phyloP scores from a whole-genome alignment of 73 alveolate species.

The Tetrahymena elliotti region DNA sequence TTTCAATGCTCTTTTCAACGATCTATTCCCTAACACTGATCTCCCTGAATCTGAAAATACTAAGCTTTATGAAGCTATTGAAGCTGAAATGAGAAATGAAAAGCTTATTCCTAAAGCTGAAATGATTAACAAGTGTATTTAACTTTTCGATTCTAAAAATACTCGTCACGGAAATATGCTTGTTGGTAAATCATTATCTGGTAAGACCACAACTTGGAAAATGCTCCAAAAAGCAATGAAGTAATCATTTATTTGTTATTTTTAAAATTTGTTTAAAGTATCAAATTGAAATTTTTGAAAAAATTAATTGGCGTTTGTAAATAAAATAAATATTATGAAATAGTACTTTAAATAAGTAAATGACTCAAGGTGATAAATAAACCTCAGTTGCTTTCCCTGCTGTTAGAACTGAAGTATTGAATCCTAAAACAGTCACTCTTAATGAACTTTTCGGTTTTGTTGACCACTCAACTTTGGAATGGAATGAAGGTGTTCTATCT shows the following conservation, averaged over 20 bases:
- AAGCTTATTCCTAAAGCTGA: slow-evolving; percentile 44
- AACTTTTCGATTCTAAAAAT: slow-evolving; percentile 76
- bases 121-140: slow-evolving; percentile 61
- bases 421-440: slow-evolving; percentile 91
- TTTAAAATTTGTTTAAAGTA: too few relatives aligned
- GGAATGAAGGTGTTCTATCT: slow-evolving; percentile 99
- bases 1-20: slow-evolving; percentile 94
- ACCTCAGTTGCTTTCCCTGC: slow-evolving; percentile 52
- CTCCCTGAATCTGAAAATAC: slow-evolving; percentile 88
- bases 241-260: neutral
- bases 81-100: slow-evolving; percentile 69
- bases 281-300: too few relatives aligned
- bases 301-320: too few relatives aligned
- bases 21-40: slow-evolving; percentile 95
- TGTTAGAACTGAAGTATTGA: slow-evolving; percentile 74
- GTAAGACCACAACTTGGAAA: slow-evolving; percentile 97
- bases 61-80: slow-evolving; percentile 68
- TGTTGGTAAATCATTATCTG: slow-evolving; percentile 98
- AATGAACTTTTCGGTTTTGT: slow-evolving; percentile 88
- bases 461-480: slow-evolving; percentile 81
- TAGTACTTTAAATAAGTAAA: neutral
- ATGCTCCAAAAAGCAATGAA: slow-evolving; percentile 79
- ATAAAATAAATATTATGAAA: too few relatives aligned
- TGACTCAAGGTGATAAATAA: slow-evolving; percentile 4
- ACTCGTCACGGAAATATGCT: slow-evolving; percentile 98